Conservation (phyloP, 768 basidiomycete genomes). For the Macrolepiota albuminosa region DNA sequence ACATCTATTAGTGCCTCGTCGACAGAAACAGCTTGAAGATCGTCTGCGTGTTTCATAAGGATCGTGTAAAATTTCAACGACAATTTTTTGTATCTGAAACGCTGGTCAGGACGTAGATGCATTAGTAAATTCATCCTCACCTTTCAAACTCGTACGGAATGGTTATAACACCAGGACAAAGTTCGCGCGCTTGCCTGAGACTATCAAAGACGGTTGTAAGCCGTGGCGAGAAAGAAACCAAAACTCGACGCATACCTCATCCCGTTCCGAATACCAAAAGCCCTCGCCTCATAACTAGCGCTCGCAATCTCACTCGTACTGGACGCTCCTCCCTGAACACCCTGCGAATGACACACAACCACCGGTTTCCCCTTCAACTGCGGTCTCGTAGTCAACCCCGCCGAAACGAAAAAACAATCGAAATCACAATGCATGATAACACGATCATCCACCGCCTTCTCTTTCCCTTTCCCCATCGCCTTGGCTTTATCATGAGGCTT, state of each 20-base stretch:
- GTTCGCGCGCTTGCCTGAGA: slow-evolving; percentile 60
- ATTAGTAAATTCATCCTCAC: slow-evolving; percentile 29
- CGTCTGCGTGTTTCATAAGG: slow-evolving; percentile 84
- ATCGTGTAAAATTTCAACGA: slow-evolving; percentile 92
- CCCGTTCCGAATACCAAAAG: slow-evolving; percentile 85
- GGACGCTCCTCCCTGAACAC: slow-evolving; percentile 58
- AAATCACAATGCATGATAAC: slow-evolving; percentile 94
- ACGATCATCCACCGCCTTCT: slow-evolving; percentile 48
- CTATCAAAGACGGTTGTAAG: slow-evolving; percentile 28
- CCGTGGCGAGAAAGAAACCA: not conserved
- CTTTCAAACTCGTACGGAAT: slow-evolving; percentile 94
- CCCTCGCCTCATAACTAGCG: slow-evolving; percentile 89
- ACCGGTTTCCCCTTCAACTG: slow-evolving; percentile 83
- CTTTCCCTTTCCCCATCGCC: slow-evolving; percentile 56
- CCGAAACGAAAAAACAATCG: slow-evolving; percentile 95
- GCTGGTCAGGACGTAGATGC: not conserved
- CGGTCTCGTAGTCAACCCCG: slow-evolving; percentile 75
- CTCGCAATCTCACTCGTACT: slow-evolving; percentile 96
- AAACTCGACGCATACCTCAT: slow-evolving; percentile 65
- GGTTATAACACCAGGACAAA: slow-evolving; percentile 70
- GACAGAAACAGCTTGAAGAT: slow-evolving; percentile 91
- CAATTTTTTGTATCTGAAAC: slow-evolving; percentile 69
- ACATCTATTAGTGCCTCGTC: slow-evolving; percentile 96
- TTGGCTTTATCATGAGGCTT: slow-evolving; percentile 46
- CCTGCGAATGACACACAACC: slow-evolving; percentile 95